phyloP scores from a whole-genome alignment of 306 rosid genomes.

The Lathyrus sativus region DNA sequence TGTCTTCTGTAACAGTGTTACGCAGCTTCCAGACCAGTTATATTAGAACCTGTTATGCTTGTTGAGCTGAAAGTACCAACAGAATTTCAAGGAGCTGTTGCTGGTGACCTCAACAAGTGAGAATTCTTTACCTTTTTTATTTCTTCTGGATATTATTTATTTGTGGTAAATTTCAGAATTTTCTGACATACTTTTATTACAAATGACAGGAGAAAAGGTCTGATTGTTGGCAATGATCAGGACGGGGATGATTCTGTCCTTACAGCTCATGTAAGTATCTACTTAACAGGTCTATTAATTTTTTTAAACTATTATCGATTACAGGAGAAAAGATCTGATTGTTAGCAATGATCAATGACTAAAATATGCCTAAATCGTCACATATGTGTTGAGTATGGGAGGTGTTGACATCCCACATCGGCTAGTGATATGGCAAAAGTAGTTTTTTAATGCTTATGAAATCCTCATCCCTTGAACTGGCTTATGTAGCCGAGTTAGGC shows the following conservation, averaged over 20 bases:
- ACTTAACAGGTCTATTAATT: neutral
- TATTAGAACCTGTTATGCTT: constrained; percentile 95
- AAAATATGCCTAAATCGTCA: neutral
- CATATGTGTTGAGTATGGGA: neutral
- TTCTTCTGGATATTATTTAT: neutral
- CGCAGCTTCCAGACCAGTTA: constrained; percentile 79
- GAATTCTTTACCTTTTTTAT: constrained; percentile 33
- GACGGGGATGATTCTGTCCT: constrained; percentile 97
- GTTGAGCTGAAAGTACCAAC: constrained; percentile 97
- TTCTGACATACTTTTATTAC: constrained; percentile 28
- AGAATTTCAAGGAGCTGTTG: constrained; percentile 97
- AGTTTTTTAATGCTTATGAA: neutral
- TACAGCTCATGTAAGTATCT: constrained; percentile 72
- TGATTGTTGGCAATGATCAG: constrained; percentile 95
- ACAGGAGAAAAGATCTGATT: too few species aligned
- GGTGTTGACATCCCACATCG: neutral
- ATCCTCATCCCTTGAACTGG: neutral
- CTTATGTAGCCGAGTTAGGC: neutral
- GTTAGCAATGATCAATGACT: too few species aligned
- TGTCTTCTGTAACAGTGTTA: constrained; percentile 67
- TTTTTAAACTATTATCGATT: neutral
- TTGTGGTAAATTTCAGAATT: constrained; percentile 18
- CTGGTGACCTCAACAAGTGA: constrained; percentile 96
- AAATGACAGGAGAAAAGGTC: constrained; percentile 81
- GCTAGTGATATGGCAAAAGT: neutral